phyloP scores from a whole-genome alignment of 2,329 filamentous ascomycete species.

The Colletotrichum sp. region DNA sequence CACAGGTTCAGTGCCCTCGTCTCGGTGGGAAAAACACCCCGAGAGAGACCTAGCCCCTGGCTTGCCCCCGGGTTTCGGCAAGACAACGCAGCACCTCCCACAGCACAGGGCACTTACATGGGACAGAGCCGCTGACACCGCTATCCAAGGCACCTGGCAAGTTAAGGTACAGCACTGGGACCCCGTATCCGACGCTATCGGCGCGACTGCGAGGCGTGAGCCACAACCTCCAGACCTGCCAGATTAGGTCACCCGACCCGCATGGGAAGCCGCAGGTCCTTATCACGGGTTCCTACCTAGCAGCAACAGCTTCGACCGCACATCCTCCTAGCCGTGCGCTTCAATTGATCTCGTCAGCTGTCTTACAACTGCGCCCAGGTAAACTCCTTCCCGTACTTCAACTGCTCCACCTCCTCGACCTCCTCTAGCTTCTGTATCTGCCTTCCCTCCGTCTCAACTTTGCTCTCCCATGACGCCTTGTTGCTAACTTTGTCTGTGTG shows the following conservation, averaged over 20 bases:
- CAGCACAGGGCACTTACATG: background rate
- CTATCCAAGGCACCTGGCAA: background rate
- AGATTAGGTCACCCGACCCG: constrained; percentile 23
- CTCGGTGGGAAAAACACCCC: background rate
- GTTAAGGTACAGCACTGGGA: background rate
- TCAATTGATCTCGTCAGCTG: constrained; percentile 23
- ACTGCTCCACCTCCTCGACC: background rate
- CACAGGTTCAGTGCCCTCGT: background rate
- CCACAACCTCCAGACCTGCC: constrained; percentile 21
- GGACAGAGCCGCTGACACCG: background rate
- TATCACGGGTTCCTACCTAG: constrained; percentile 22
- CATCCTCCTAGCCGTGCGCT: constrained; percentile 11
- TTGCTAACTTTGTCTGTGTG: constrained; percentile 18
- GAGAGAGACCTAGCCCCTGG: background rate
- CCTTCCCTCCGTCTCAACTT: background rate
- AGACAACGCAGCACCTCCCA: background rate
- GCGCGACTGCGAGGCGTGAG: background rate
- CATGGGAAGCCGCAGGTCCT: constrained; percentile 8
- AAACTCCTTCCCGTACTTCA: constrained; percentile 7
- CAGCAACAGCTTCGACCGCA: constrained; percentile 18
- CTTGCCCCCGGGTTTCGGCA: constrained; percentile 9
- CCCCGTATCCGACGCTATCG: constrained; percentile 6
- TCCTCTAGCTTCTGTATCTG: background rate
- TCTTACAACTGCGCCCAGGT: constrained; percentile 14
- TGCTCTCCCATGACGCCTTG: background rate